These are phyloP conservation scores for Colletotrichum gloeosporioides DNA, from an alignment of 2,329 filamentous ascomycete species.

Conservation along the genomic window DNA sequence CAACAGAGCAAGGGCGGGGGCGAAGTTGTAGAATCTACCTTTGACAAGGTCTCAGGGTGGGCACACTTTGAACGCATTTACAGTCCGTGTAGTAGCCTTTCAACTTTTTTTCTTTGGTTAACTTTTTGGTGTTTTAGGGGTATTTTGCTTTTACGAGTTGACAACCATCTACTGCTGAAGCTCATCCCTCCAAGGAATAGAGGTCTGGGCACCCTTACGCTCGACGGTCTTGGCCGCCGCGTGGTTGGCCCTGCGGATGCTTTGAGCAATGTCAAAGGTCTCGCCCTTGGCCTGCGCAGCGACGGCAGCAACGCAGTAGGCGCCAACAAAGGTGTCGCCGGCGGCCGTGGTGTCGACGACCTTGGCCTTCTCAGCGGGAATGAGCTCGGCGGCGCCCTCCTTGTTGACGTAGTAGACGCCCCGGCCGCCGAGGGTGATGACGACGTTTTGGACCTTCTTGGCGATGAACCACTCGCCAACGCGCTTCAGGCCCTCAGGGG, in stretches of 20 bases:
- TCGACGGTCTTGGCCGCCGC: constrained; percentile 48
- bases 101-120: background rate
- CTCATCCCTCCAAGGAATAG: constrained; percentile 51
- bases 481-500: constrained; percentile 44
- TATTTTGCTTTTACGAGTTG: background rate
- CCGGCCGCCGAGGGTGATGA: constrained; percentile 83
- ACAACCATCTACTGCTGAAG: constrained; percentile 22
- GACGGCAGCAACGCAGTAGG: constrained; percentile 79
- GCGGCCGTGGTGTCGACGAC: constrained; percentile 95
- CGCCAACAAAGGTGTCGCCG: constrained; percentile 92
- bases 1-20: background rate
- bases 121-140: background rate
- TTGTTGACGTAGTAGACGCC: constrained; percentile 73
- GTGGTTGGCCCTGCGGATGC: constrained; percentile 58
- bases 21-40: background rate
- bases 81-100: background rate
- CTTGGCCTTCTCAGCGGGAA: constrained; percentile 70
- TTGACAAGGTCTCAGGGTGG: background rate
- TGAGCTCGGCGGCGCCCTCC: constrained; percentile 46
- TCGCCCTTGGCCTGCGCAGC: constrained; percentile 33
- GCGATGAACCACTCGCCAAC: constrained; percentile 67
- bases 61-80: background rate
- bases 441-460: constrained; percentile 75
- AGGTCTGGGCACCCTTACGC: constrained; percentile 46
- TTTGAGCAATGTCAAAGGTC: constrained; percentile 60